These are phyloP conservation scores for Cutaneotrichosporon cavernicola DNA, from an alignment of 1,284 basidiomycete species.

Conservation along the genomic window DNA sequence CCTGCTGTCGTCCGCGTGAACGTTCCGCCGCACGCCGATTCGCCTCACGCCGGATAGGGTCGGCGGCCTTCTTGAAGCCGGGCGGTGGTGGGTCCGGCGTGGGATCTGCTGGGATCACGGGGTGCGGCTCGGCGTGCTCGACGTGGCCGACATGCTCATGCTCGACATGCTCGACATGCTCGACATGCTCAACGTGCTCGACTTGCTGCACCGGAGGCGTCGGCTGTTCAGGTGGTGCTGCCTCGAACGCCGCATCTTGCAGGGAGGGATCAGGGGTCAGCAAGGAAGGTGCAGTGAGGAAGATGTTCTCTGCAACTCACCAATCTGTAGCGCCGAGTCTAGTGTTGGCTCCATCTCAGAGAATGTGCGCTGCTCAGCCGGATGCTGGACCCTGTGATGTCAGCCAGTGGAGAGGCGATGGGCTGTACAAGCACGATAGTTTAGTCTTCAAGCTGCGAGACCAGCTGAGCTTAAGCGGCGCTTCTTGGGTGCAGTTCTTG, in stretches of 20 bases:
- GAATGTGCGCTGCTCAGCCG: neutral
- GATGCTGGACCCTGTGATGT: neutral
- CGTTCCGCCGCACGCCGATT: conserved; percentile 52
- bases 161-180: neutral
- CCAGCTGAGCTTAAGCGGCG: neutral
- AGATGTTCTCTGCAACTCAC: conserved; percentile 7
- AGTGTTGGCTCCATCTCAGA: conserved; percentile 20
- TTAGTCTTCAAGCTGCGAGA: neutral
- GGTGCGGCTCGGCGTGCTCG: neutral
- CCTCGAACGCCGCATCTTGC: neutral
- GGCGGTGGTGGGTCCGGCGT: neutral
- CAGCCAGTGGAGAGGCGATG: neutral
- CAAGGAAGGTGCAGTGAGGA: neutral
- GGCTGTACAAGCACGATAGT: neutral
- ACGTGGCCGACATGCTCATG: neutral
- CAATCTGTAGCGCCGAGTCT: conserved; percentile 20
- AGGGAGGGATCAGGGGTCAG: conserved; percentile 9
- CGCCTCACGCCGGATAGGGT: conserved; percentile 46
- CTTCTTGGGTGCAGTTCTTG: neutral
- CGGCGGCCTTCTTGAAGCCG: conserved; percentile 21
- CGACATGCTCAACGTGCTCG: neutral
- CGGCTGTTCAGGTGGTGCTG: neutral
- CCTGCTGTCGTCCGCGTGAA: conserved; percentile 40
- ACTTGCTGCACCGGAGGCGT: neutral
- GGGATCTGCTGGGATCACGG: neutral